Evolutionary conservation across 352 stramenopile genomes (phyloP).

Genomic region (Ophiocytium majus): DNA sequence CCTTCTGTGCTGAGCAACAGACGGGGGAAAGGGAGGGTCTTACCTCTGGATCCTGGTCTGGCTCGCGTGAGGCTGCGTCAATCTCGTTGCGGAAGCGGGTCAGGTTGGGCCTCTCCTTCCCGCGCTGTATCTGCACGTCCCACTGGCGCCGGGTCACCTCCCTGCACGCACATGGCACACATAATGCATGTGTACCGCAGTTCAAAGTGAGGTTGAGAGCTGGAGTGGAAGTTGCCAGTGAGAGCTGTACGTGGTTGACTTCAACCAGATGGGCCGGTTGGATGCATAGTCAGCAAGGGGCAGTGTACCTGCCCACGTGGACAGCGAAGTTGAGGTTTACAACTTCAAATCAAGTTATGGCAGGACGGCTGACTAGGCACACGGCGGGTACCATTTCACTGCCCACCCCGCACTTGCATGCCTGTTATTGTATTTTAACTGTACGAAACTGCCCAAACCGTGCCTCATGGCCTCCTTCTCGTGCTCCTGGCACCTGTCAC

Average conservation of each 20-base stretch:
- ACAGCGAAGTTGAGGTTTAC: background rate
- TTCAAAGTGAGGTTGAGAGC: background rate
- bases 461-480: too few species aligned
- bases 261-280: background rate
- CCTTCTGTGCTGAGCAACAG: too few species aligned
- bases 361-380: too few species aligned
- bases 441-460: too few species aligned
- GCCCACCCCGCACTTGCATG: too few species aligned
- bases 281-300: background rate
- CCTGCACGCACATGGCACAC: background rate
- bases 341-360: background rate
- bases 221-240: background rate
- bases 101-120: slow-evolving; percentile 42
- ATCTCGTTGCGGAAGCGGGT: slow-evolving; percentile 38
- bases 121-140: slow-evolving; percentile 40
- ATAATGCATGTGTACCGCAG: too few species aligned
- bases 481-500: too few species aligned
- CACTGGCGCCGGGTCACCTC: slow-evolving; percentile 22
- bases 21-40: too few species aligned
- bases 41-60: slow-evolving; percentile 9
- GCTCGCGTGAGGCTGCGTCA: slow-evolving; percentile 17
- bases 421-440: too few species aligned
- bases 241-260: background rate
- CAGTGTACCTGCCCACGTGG: background rate
- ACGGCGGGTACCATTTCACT: too few species aligned